Conservation (phyloP, 2,329 filamentous ascomycete genomes). For the Colletotrichum chrysophilum region DNA sequence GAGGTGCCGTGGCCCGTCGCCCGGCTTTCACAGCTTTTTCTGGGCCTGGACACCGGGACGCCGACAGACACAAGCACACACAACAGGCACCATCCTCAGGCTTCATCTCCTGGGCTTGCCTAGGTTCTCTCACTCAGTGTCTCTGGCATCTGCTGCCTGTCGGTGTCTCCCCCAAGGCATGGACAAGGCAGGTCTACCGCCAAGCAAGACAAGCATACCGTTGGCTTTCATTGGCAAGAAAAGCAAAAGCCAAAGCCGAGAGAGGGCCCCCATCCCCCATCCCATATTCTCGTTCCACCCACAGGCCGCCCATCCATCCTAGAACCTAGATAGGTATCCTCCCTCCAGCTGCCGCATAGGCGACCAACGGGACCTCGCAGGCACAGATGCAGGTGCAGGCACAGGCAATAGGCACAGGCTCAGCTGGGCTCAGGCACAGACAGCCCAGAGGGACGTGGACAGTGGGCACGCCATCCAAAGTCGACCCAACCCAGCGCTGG, state of each 20-base stretch:
- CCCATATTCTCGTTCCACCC: background rate
- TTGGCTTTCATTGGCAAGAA: background rate
- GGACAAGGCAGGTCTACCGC: background rate
- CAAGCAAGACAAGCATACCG: background rate
- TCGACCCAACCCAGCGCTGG: conserved; percentile 1
- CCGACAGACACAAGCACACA: background rate
- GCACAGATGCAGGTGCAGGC: background rate
- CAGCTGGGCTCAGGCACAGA: background rate
- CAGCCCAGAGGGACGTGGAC: background rate
- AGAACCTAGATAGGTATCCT: background rate
- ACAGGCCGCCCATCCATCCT: background rate
- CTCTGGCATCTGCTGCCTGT: background rate
- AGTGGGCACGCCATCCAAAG: conserved; percentile 1
- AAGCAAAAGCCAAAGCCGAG: background rate
- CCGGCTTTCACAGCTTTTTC: conserved; percentile 1
- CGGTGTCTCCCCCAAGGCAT: background rate
- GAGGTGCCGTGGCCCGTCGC: background rate
- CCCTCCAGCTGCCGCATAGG: background rate
- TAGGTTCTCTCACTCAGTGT: background rate
- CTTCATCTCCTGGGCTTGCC: background rate
- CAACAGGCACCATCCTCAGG: background rate
- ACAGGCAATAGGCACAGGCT: background rate
- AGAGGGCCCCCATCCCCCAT: conserved; percentile 10
- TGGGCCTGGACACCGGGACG: background rate
- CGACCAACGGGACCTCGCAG: conserved; percentile 7